Conservation (phyloP, 2,329 filamentous ascomycete species). For the Paecilomyces formosus region DNA sequence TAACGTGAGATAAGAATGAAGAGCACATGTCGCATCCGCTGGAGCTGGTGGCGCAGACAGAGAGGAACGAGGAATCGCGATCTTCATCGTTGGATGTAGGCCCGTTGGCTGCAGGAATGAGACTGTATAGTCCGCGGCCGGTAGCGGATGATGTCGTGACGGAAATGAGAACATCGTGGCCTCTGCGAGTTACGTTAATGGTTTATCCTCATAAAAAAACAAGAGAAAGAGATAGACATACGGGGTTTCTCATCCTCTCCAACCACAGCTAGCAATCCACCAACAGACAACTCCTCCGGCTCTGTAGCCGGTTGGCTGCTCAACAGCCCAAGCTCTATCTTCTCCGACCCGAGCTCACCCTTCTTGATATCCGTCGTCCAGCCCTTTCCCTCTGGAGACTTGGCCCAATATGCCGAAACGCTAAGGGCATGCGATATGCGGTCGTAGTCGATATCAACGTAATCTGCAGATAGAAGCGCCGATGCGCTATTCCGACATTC, state of each 20-base stretch:
- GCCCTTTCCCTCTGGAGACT: slow-evolving; percentile 21
- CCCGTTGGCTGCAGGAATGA: slow-evolving; percentile 65
- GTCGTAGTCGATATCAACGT: slow-evolving; percentile 73
- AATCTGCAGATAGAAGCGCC: slow-evolving; percentile 48
- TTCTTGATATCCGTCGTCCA: slow-evolving; percentile 43
- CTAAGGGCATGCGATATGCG: slow-evolving; percentile 58
- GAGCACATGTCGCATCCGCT: slow-evolving; percentile 53
- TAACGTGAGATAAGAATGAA: slow-evolving; percentile 76
- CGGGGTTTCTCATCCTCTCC: slow-evolving; percentile 64
- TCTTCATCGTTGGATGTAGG: slow-evolving; percentile 71
- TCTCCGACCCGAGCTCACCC: slow-evolving; percentile 30
- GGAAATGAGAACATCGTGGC: slow-evolving; percentile 78
- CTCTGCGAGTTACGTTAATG: slow-evolving; percentile 35
- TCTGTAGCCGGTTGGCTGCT: slow-evolving; percentile 53
- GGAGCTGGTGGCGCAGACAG: slow-evolving; percentile 42
- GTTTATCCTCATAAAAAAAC: slow-evolving; percentile 2
- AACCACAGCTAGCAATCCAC: slow-evolving; percentile 70
- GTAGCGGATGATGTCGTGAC: slow-evolving; percentile 62
- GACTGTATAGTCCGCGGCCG: slow-evolving; percentile 51
- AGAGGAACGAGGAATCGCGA: slow-evolving; percentile 51
- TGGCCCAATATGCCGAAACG: slow-evolving; percentile 56
- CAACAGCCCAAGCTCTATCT: slow-evolving; percentile 76
- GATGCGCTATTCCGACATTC: slow-evolving; percentile 46
- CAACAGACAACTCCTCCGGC: slow-evolving; percentile 67
- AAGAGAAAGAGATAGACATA: slow-evolving; percentile 23